Percentiles rank a stretch among this genome's conserved stretches.
These are phyloP conservation scores for Millerozyma miso DNA, from an alignment of 805 yeast species.

Conservation along the genomic window DNA sequence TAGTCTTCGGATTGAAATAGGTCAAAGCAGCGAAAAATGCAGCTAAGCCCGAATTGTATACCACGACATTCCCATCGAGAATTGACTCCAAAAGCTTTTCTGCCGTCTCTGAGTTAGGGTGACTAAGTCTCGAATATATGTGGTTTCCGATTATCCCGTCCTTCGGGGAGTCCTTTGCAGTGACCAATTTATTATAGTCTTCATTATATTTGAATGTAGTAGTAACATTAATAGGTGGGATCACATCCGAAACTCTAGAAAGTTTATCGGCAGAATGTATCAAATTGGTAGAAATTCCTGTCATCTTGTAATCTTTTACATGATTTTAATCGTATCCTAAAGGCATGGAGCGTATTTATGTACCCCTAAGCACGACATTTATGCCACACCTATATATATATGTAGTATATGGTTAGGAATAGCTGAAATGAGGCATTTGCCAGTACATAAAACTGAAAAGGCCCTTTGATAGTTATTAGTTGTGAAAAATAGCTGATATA, in stretches of 20 bases:
- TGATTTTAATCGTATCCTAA: no score
- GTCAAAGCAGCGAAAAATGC: conserved; percentile 77
- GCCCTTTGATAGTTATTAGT: no score
- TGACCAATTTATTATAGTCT: conserved; percentile 52
- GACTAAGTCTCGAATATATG: conserved; percentile 66
- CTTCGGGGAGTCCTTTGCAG: conserved; percentile 27
- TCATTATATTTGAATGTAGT: conserved; percentile 70
- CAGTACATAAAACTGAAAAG: no score
- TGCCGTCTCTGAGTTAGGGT: conserved; percentile 65
- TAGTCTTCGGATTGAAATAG: conserved; percentile 63
- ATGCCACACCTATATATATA: no score
- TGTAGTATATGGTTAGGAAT: no score
- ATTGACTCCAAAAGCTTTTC: conserved; percentile 62
- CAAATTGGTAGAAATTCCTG: conserved; percentile 48
- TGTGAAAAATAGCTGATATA: no score
- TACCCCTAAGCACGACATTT: neutral
- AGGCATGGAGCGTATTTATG: no score
- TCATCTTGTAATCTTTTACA: no score
- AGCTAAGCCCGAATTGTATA: conserved; percentile 74
- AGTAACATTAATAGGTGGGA: conserved; percentile 77
- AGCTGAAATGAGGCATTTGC: no score
- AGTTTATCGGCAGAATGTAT: conserved; percentile 71
- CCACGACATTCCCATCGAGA: conserved; percentile 60
- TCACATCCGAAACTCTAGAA: conserved; percentile 59
- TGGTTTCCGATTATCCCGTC: conserved; percentile 6